These are phyloP conservation scores for Gelatoporia subvermispora DNA, from an alignment of 768 basidiomycete genomes.

Conservation along the genomic window DNA sequence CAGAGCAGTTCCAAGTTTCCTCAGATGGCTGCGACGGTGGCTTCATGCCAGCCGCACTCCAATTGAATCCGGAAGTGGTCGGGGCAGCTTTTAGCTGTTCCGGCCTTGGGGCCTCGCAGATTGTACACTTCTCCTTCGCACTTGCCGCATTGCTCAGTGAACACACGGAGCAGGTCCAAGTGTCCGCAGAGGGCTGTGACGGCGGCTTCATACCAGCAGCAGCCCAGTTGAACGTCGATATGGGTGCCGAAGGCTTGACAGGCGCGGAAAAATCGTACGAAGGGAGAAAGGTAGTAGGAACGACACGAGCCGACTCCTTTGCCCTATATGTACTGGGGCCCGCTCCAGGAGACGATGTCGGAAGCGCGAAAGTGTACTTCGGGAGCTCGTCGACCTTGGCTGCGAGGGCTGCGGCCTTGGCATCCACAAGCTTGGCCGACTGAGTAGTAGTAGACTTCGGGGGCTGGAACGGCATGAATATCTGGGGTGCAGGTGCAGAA, in stretches of 20 bases:
- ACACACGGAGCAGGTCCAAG: constrained; percentile 61
- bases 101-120: constrained; percentile 36
- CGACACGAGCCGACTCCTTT: constrained; percentile 34
- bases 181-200: constrained; percentile 17
- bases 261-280: constrained; percentile 29
- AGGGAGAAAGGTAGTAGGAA: constrained; percentile 43
- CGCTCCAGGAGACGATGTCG: constrained; percentile 18
- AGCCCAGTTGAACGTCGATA: constrained; percentile 53
- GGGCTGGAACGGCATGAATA: constrained; percentile 10
- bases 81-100: constrained; percentile 11
- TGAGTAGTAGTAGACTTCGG: constrained; percentile 1
- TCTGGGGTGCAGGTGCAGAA: constrained; percentile 1
- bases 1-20: constrained; percentile 22
- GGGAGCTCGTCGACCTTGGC: constrained; percentile 31
- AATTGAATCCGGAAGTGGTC: constrained; percentile 21
- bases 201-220: constrained; percentile 56
- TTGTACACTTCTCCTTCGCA: constrained; percentile 38
- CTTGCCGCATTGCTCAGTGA: constrained; percentile 33
- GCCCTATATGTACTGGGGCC: constrained; percentile 17
- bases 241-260: constrained; percentile 5
- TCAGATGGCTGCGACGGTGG: constrained; percentile 11
- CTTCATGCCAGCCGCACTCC: constrained; percentile 26
- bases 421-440: constrained; percentile 3
- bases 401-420: constrained; percentile 22
- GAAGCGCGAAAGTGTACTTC: constrained; percentile 25